These are phyloP conservation scores for Phoenix dactylifera DNA, from an alignment of 176 grass and related monocot genomes.

Conservation along the genomic window DNA sequence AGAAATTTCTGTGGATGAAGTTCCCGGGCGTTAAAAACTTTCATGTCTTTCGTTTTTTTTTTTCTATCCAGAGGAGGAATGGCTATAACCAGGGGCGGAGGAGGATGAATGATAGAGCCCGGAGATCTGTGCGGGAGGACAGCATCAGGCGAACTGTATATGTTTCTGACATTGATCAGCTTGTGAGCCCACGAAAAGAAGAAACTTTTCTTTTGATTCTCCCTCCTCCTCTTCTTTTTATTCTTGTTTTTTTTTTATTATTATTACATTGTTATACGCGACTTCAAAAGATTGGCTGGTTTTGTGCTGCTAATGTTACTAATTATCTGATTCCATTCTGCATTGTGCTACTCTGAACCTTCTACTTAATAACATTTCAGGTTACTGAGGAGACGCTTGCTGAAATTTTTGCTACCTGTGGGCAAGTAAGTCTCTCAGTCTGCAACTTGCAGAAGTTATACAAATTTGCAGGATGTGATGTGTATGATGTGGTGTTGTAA, in stretches of 20 bases:
- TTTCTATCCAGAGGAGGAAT: conserved; percentile 34
- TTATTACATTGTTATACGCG: too few species aligned
- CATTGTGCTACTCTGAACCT: neutral
- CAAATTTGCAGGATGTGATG: too few species aligned
- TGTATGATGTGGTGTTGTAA: too few species aligned
- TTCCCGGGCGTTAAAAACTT: too few species aligned
- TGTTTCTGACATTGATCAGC: conserved; percentile 49
- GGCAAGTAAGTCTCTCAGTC: conserved; percentile 53
- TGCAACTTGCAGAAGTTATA: neutral
- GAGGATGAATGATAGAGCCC: conserved; percentile 43
- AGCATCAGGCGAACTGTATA: conserved; percentile 84
- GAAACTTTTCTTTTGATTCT: neutral
- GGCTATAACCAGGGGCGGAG: conserved; percentile 50
- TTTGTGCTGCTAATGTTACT: too few species aligned
- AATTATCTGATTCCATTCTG: too few species aligned
- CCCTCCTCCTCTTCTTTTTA: neutral
- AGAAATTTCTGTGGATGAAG: too few species aligned
- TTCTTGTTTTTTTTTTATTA: neutral
- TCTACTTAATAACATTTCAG: conserved; percentile 23
- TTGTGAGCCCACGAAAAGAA: neutral
- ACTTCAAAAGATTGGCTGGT: too few species aligned
- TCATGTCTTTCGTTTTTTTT: too few species aligned
- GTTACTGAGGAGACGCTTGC: conserved; percentile 97
- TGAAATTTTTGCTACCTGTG: conserved; percentile 81
- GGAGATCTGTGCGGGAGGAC: conserved; percentile 59